Conservation (phyloP, 2,329 filamentous ascomycete species). For the Cytospora schulzeri region DNA sequence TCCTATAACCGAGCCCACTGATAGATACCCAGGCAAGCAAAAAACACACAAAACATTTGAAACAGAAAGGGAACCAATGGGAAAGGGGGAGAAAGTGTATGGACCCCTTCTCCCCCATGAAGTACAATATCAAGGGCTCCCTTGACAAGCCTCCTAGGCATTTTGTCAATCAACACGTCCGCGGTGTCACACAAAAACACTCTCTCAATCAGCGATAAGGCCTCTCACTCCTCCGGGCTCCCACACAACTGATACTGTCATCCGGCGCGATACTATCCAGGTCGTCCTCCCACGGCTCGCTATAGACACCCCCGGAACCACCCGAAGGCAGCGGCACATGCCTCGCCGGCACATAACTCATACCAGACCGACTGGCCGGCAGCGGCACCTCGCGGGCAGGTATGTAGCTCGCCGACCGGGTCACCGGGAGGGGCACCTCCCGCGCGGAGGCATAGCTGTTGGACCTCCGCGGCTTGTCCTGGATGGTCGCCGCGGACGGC, state of each 20-base stretch:
- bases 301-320: conserved; percentile 44
- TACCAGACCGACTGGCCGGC: not conserved
- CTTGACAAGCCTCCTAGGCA: not conserved
- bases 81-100: not conserved
- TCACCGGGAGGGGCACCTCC: conserved; percentile 20
- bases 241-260: conserved; percentile 66
- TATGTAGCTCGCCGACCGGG: conserved; percentile 30
- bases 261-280: conserved; percentile 57
- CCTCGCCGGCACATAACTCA: conserved; percentile 36
- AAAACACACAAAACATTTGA: conserved; percentile 9
- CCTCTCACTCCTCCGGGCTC: conserved; percentile 41
- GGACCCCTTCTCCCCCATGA: not conserved
- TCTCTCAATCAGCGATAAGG: conserved; percentile 32
- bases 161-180: not conserved
- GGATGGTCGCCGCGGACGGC: conserved; percentile 30
- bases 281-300: conserved; percentile 49
- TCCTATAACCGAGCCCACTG: conserved; percentile 12
- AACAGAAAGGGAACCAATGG: not conserved
- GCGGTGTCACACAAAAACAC: not conserved
- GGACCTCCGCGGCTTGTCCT: conserved; percentile 27
- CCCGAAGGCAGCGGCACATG: conserved; percentile 46
- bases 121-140: not conserved
- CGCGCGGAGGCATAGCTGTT: conserved; percentile 30
- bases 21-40: conserved; percentile 11
- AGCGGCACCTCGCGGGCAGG: conserved; percentile 25